A percentile compares a stretch with the other conserved stretches of the same genome.
Evolutionary conservation across 2,329 filamentous ascomycete species (phyloP).

Genomic region (Scolecobasidium constrictum): DNA sequence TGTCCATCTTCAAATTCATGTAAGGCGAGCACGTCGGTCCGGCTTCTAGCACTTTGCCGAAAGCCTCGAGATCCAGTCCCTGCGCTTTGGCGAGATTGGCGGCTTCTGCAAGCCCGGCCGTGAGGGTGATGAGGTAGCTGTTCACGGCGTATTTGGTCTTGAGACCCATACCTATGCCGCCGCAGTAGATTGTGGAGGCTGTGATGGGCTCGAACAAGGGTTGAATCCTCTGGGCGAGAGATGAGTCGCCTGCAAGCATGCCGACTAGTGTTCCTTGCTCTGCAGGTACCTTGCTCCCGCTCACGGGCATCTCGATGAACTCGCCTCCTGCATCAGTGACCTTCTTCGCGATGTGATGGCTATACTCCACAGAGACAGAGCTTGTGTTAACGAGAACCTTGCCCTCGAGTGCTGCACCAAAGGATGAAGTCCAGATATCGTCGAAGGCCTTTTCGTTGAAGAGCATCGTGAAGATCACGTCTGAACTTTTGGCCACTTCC

Average conservation of each 20-base stretch:
- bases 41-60: conserved; percentile 20
- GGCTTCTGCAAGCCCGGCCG: conserved; percentile 22
- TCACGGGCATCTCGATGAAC: too few relatives aligned
- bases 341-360: too few relatives aligned
- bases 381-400: too few relatives aligned
- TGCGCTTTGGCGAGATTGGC: conserved; percentile 22
- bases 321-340: too few relatives aligned
- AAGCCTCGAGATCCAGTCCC: conserved; percentile 20
- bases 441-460: too few relatives aligned
- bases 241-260: conserved; percentile 21
- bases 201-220: conserved; percentile 19
- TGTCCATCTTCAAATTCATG: conserved; percentile 19
- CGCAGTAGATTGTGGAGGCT: conserved; percentile 22
- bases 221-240: conserved; percentile 16
- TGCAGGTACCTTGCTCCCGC: too few relatives aligned
- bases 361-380: too few relatives aligned
- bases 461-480: too few relatives aligned
- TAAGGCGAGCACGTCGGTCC: conserved; percentile 23
- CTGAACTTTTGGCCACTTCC: too few relatives aligned
- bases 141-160: conserved; percentile 25
- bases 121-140: conserved; percentile 19
- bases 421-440: too few relatives aligned
- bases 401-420: too few relatives aligned
- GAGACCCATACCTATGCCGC: conserved; percentile 21
- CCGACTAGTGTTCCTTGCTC: too few relatives aligned